These are phyloP conservation scores for Crithidia fasciculata DNA, from an alignment of 208 protist genomes.

Conservation along the genomic window DNA sequence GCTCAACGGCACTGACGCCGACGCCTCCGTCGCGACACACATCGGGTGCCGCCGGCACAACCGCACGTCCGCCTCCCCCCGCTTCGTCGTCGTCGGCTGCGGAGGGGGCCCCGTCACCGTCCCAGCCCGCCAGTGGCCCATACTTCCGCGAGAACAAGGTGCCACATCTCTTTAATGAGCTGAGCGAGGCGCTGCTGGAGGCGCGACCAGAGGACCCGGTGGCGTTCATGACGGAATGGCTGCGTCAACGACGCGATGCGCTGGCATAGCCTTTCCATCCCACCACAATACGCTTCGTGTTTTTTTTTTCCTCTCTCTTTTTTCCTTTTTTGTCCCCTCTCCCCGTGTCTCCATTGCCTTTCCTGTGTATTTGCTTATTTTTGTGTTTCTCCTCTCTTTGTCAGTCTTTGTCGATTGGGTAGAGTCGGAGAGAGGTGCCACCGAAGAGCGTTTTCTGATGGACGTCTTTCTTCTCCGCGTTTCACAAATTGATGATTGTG, in stretches of 20 bases:
- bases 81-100: too few species aligned
- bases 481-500: too few species aligned
- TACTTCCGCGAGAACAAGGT: conserved; percentile 39
- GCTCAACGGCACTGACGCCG: too few species aligned
- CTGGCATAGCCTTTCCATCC: conserved; percentile 7
- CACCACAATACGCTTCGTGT: background rate
- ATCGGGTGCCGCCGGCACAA: background rate
- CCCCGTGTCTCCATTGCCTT: background rate
- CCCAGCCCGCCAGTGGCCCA: conserved; percentile 6
- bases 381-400: background rate
- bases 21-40: too few species aligned
- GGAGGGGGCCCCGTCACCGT: background rate
- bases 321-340: background rate
- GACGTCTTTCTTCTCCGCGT: too few species aligned
- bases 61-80: background rate
- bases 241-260: conserved; percentile 39
- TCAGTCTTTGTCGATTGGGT: too few species aligned
- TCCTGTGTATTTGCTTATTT: background rate
- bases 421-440: too few species aligned
- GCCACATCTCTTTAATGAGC: conserved; percentile 62
- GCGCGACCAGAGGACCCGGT: conserved; percentile 60
- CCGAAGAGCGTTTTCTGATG: too few species aligned
- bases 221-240: conserved; percentile 61
- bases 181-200: conserved; percentile 53
- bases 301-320: background rate